phyloP scores from a whole-genome alignment of 805 yeast genomes.

The Scheffersomyces ergatensis region DNA sequence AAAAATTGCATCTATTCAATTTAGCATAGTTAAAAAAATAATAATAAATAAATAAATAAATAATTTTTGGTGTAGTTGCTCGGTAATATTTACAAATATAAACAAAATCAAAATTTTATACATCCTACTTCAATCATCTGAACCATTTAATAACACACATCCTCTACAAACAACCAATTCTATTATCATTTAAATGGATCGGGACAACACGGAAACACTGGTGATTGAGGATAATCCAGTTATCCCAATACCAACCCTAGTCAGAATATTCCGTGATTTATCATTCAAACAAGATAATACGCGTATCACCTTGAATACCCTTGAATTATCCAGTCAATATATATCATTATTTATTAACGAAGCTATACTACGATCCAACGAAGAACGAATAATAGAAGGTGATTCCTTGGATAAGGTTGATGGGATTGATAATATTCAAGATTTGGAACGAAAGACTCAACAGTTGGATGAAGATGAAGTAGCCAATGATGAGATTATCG shows the following conservation, averaged over 20 bases:
- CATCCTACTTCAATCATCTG: too few species aligned
- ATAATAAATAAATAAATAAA: too few species aligned
- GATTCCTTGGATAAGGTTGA: slow-evolving; percentile 23
- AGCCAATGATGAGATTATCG: slow-evolving; percentile 8
- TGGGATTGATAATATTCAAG: slow-evolving; percentile 25
- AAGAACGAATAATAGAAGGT: slow-evolving; percentile 39
- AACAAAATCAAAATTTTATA: too few species aligned
- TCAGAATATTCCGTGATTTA: slow-evolving; percentile 50
- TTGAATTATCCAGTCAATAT: slow-evolving; percentile 53
- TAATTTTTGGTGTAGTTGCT: too few species aligned
- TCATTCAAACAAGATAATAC: slow-evolving; percentile 48
- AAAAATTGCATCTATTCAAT: too few species aligned
- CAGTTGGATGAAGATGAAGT: slow-evolving; percentile 11
- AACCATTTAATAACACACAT: too few species aligned
- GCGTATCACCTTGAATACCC: slow-evolving; percentile 45
- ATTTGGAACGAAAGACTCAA: slow-evolving; percentile 7
- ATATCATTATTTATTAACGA: slow-evolving; percentile 55
- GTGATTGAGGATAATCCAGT: background rate
- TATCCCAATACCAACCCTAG: slow-evolving; percentile 33
- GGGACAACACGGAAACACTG: too few species aligned
- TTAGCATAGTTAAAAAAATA: too few species aligned
- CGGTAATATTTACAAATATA: too few species aligned
- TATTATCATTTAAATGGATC: too few species aligned
- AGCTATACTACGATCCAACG: slow-evolving; percentile 58
- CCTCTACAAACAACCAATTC: too few species aligned